phyloP scores from a whole-genome alignment of 108 stramenopile species.

The Nannochloropsis gaditana region DNA sequence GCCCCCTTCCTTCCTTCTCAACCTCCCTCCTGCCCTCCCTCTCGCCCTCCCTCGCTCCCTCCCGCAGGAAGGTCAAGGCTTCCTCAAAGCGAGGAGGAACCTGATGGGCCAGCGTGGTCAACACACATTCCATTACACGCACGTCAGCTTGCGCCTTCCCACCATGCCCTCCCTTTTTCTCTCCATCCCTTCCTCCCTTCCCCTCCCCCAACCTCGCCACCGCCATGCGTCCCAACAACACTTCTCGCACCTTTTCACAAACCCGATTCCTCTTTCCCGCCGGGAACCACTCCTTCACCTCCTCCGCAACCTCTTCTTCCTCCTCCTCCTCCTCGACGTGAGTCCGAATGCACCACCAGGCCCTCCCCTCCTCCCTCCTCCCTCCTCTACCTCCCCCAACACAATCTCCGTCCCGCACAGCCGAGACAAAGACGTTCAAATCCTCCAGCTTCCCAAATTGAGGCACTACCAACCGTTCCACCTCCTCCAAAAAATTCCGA shows the following conservation, averaged over 20 bases:
- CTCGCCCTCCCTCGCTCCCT: neutral
- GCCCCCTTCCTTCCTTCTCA: neutral
- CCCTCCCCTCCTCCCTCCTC: neutral
- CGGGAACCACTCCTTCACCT: neutral
- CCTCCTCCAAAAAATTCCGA: neutral
- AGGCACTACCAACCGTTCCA: neutral
- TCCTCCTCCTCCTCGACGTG: neutral
- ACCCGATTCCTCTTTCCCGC: neutral
- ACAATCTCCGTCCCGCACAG: neutral
- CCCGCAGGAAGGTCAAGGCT: neutral
- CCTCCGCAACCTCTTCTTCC: neutral
- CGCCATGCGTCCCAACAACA: neutral
- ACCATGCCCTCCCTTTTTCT: neutral
- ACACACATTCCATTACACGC: neutral
- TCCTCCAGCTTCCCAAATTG: neutral
- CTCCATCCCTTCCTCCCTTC: constrained; percentile 16
- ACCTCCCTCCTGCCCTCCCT: neutral
- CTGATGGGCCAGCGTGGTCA: neutral
- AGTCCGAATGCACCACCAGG: neutral
- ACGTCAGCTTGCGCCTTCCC: neutral
- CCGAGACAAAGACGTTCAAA: neutral
- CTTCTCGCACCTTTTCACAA: neutral
- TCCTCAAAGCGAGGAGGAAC: neutral
- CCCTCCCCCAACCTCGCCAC: neutral
- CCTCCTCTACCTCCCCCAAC: neutral